These are phyloP conservation scores for Porphyra umbilicalis DNA, from an alignment of 31 red algal species.

Conservation along the genomic window DNA sequence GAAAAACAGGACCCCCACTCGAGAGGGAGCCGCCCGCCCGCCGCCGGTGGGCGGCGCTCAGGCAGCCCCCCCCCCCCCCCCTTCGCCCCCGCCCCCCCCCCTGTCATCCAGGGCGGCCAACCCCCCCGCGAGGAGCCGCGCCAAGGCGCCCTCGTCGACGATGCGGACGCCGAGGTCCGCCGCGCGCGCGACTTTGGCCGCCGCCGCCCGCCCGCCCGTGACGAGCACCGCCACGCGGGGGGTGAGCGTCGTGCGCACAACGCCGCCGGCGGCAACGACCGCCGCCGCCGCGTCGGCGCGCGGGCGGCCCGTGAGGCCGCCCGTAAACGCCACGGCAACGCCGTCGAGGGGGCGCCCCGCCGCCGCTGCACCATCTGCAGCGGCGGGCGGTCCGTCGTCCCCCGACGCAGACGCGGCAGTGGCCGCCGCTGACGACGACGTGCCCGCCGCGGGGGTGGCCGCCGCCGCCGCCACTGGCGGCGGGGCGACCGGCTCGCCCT, in stretches of 20 bases:
- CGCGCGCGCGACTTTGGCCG: background rate
- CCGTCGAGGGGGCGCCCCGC: background rate
- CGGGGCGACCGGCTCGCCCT: background rate
- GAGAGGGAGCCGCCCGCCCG: too few relatives aligned
- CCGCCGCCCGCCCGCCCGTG: background rate
- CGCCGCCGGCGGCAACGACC: background rate
- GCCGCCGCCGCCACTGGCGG: background rate
- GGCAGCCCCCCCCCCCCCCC: background rate
- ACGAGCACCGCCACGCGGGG: background rate
- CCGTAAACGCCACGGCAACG: background rate
- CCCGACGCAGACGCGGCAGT: background rate
- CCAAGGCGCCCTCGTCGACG: background rate
- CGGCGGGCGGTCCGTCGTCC: too few relatives aligned
- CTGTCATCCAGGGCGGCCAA: background rate
- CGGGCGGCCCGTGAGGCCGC: background rate
- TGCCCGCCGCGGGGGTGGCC: too few relatives aligned
- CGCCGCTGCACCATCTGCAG: background rate
- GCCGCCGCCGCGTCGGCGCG: background rate
- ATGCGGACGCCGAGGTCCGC: background rate
- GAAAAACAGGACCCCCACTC: too few relatives aligned
- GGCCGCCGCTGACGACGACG: background rate
- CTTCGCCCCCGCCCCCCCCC: background rate
- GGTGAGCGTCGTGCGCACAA: background rate
- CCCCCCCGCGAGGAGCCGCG: background rate
- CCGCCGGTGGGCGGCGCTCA: background rate